Base-by-base conservation (phyloP, 495 filamentous ascomycete species). In the Apodospora peruviana region DNA sequence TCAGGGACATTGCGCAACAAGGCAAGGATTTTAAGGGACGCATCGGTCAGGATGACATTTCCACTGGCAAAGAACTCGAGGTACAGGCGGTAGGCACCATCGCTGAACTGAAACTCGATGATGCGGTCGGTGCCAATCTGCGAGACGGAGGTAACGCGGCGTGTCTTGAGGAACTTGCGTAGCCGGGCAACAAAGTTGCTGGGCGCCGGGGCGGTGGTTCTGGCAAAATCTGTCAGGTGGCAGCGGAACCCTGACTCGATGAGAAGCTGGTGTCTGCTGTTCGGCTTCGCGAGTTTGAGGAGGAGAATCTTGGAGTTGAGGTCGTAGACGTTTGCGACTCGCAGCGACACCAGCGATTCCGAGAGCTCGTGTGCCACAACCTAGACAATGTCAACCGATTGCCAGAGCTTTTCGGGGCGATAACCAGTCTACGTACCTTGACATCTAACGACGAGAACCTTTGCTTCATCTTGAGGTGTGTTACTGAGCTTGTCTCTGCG, bases 191-290 rank as follows among this genome's bases (percentile, higher is more conserved):
- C 88, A 67, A 98, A 98, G 47, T 75, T 68, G 23, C 88, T 91
- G 9, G 91, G 93, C 0, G 85, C 79, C 7, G 87, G 75, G 7
- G 91, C 86, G 4, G 93, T 91, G 14, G 86, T 81, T 46, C 93
- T 86, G 34, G 84, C 82, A 73, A 91, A 98, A 55, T 82, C 79
- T 3, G 91, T 96, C 49, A 96, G 76, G 66, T 98, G 93, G 67
- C 88, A 91, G 63, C 93, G 90, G 69, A 98, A 98, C 37, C 93
- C 93, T 10, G 88, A 91, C 60, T 98, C 93, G 60, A 98, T 79
- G 38, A 98, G 71, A 40, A 98, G 74, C 63, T 96, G 91, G 56
- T 91, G 84, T 59, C 87, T 85, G 58, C 81, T 76, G 60, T 90
- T 82, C 27, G 93, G 88, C 64, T 90, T 95, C 49, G 91, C 84